A percentile compares a stretch with the other conserved stretches of the same genome.
Conservation (phyloP, 805 yeast genomes). For the Saccharomyces jurei region DNA sequence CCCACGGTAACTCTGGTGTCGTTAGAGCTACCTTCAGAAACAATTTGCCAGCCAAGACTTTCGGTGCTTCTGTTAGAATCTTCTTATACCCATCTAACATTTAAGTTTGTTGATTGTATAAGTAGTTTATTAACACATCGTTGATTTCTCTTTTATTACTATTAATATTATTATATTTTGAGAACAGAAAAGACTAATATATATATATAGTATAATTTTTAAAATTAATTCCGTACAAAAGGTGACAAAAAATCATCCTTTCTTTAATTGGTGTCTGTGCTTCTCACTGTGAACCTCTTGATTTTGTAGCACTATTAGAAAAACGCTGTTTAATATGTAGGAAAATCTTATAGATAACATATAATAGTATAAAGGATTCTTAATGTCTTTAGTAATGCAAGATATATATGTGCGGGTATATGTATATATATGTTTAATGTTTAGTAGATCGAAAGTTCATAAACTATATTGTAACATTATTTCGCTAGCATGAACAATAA, state of each 20-base stretch:
- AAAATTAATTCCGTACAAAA: background rate
- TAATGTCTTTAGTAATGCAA: constrained; percentile 9
- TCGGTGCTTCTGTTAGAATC: constrained; percentile 98
- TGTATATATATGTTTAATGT: constrained; percentile 5
- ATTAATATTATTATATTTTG: background rate
- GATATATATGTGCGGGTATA: constrained; percentile 5
- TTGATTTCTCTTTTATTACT: background rate
- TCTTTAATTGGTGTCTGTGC: background rate
- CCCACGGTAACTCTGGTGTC: constrained; percentile 97
- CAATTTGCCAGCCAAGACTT: constrained; percentile 98
- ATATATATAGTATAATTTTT: background rate
- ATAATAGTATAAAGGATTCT: background rate
- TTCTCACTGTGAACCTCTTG: background rate
- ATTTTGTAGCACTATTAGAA: background rate
- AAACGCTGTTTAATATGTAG: background rate
- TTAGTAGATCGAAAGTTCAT: background rate
- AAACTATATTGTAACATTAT: background rate
- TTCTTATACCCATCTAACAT: constrained; percentile 99
- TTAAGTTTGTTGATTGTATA: constrained; percentile 40
- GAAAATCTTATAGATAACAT: background rate
- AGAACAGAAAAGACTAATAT: background rate
- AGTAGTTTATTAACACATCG: constrained; percentile 8
- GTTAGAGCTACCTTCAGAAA: constrained; percentile 98
- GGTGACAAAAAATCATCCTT: background rate
- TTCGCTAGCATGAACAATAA: background rate